Conservation (phyloP, 2,329 filamentous ascomycete species). For the Ascochyta koolunga region DNA sequence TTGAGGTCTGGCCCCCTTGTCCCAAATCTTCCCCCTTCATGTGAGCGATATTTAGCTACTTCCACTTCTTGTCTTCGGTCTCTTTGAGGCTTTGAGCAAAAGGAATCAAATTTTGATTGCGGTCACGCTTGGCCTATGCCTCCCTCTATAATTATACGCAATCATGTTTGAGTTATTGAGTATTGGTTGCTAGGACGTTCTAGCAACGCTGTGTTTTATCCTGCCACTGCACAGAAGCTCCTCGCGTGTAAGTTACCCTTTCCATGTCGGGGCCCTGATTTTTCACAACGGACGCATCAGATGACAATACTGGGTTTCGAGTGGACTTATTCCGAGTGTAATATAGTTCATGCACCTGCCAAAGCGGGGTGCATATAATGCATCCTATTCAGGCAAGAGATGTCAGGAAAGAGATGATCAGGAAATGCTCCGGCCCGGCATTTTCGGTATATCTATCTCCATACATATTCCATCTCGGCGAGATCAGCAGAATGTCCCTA, state of each 20-base stretch:
- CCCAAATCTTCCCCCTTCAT: slow-evolving; percentile 4
- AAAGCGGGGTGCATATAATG: slow-evolving; percentile 8
- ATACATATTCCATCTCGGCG: neutral
- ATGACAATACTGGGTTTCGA: neutral
- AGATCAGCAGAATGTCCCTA: neutral
- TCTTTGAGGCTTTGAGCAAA: slow-evolving; percentile 3
- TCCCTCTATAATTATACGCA: neutral
- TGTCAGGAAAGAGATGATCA: slow-evolving; percentile 11
- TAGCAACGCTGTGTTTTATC: neutral
- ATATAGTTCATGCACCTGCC: slow-evolving; percentile 1
- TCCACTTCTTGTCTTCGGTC: slow-evolving; percentile 3
- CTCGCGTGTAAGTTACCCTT: neutral
- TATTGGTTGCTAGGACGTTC: no score
- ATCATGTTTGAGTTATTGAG: neutral
- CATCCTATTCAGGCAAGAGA: slow-evolving; percentile 7
- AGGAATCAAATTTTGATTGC: slow-evolving; percentile 3
- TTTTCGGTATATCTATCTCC: slow-evolving; percentile 11
- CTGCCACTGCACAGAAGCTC: neutral
- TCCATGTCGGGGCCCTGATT: neutral
- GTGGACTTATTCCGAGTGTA: neutral
- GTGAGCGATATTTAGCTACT: slow-evolving; percentile 18
- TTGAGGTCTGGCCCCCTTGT: neutral
- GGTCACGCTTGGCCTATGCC: neutral
- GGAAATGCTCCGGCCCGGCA: neutral
- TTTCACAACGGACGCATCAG: no score